Evolutionary conservation across 2,329 filamentous ascomycete genomes (phyloP).

Genomic region (Pseudogymnoascus sp.): DNA sequence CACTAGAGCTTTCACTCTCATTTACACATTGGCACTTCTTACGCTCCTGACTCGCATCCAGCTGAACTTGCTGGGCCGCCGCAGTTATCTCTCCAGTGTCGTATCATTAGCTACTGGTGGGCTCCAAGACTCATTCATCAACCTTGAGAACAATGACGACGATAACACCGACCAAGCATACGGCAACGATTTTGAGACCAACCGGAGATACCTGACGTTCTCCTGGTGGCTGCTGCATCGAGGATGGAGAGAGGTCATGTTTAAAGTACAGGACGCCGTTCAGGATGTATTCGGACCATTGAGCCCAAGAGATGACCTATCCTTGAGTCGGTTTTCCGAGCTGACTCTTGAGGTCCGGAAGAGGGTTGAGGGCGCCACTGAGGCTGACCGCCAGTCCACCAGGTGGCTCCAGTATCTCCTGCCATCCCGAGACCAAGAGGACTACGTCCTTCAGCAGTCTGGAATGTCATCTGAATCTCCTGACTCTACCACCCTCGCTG

Average conservation of each 20-base stretch:
- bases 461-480: conserved; percentile 58
- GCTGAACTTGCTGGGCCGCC: conserved; percentile 88
- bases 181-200: conserved; percentile 92
- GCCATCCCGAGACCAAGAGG: conserved; percentile 69
- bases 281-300: conserved; percentile 81
- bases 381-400: conserved; percentile 48
- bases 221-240: conserved; percentile 96
- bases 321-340: conserved; percentile 69
- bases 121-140: conserved; percentile 57
- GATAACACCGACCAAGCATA: conserved; percentile 74
- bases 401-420: conserved; percentile 77
- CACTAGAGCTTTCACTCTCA: conserved; percentile 79
- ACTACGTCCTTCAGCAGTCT: conserved; percentile 75
- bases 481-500: conserved; percentile 29
- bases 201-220: conserved; percentile 88
- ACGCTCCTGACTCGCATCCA: conserved; percentile 91
- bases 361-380: conserved; percentile 69
- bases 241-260: conserved; percentile 77
- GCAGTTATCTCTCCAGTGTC: conserved; percentile 93
- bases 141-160: conserved; percentile 87
- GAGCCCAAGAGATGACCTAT: conserved; percentile 82
- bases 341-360: conserved; percentile 77
- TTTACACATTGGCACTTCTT: conserved; percentile 84
- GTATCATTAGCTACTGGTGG: conserved; percentile 77
- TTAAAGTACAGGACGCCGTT: conserved; percentile 76